These are phyloP conservation scores for Calonectria montana DNA, from an alignment of 2,329 filamentous ascomycete species.

Conservation along the genomic window DNA sequence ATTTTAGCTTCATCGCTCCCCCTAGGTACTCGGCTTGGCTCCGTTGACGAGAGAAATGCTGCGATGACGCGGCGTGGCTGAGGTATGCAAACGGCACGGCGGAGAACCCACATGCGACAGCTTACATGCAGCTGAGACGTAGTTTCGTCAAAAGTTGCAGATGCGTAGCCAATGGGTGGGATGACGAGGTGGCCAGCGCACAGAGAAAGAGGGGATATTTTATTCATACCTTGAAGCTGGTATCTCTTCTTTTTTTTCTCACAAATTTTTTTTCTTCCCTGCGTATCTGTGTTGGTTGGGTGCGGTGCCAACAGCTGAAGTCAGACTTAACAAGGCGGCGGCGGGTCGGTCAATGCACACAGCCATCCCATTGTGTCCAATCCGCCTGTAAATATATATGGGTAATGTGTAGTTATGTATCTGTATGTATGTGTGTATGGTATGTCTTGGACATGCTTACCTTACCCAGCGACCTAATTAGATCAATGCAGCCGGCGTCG, in stretches of 20 bases:
- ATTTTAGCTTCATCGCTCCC: neutral
- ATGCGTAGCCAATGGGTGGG: neutral
- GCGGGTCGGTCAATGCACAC: neutral
- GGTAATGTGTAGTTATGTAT: no score
- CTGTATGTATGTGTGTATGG: neutral
- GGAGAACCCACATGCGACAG: neutral
- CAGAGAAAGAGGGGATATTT: neutral
- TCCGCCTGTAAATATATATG: neutral
- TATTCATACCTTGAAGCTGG: neutral
- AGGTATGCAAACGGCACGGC: conserved; percentile 8
- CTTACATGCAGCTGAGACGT: conserved; percentile 1
- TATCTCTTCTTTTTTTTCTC: neutral
- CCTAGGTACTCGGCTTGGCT: neutral
- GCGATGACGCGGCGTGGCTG: conserved; percentile 20
- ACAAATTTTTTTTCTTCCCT: neutral
- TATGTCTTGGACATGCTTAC: conserved; percentile 2
- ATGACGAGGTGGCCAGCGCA: neutral
- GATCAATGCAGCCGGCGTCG: neutral
- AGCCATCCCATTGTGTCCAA: neutral
- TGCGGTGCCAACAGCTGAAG: neutral
- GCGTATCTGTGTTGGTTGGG: neutral
- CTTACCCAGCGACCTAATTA: conserved; percentile 7
- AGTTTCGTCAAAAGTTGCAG: neutral
- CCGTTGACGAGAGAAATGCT: neutral
- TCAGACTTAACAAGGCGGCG: neutral